A percentile compares a stretch with the other conserved stretches of the same genome.
phyloP scores from a whole-genome alignment of 2,329 filamentous ascomycete species.

The Ophiostoma ips region DNA sequence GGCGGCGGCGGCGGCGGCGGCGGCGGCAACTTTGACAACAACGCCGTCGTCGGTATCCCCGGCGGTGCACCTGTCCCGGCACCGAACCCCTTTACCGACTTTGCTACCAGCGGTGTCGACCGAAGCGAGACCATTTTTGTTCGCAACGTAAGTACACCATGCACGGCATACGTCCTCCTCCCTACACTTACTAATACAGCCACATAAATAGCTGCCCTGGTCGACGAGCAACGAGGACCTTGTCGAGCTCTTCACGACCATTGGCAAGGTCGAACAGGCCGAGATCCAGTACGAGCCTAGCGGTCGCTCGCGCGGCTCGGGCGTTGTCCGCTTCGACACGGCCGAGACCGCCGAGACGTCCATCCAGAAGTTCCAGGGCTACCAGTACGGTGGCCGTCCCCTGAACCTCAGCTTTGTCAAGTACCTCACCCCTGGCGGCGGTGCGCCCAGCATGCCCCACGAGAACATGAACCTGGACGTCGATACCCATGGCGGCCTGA shows the following conservation, averaged over 20 bases:
- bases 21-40: constrained; percentile 26
- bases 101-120: constrained; percentile 74
- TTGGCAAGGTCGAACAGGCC: constrained; percentile 95
- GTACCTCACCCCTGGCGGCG: constrained; percentile 54
- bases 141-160: constrained; percentile 63
- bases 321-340: constrained; percentile 87
- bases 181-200: constrained; percentile 15
- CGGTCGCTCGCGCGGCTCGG: constrained; percentile 84
- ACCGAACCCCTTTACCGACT: constrained; percentile 90
- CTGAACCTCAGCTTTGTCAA: constrained; percentile 89
- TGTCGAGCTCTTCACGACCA: constrained; percentile 91
- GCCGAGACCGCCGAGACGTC: constrained; percentile 78
- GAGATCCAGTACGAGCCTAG: constrained; percentile 98
- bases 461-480: constrained; percentile 80
- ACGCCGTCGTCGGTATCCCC: constrained; percentile 36
- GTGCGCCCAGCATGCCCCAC: constrained; percentile 24
- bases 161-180: background rate
- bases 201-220: constrained; percentile 77
- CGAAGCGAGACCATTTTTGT: constrained; percentile 80
- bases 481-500: constrained; percentile 58
- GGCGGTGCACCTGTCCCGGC: constrained; percentile 24
- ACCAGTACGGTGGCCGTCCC: constrained; percentile 91
- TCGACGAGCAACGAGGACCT: constrained; percentile 97
- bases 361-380: constrained; percentile 94
- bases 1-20: constrained; percentile 37